Conservation (phyloP, 2,329 filamentous ascomycete species). For the Nemania abortiva region DNA sequence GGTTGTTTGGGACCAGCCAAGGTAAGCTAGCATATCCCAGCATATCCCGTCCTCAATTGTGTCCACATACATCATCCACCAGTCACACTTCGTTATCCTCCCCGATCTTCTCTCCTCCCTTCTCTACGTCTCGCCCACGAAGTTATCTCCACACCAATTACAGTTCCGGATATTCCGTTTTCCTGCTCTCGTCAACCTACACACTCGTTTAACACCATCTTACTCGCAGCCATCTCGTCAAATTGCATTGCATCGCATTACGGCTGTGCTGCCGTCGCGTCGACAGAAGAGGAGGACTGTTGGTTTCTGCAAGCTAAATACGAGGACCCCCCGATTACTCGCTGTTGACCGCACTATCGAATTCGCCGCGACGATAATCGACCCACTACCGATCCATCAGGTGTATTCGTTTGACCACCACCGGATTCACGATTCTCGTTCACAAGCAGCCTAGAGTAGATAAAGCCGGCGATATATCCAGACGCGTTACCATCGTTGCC, state of each 20-base stretch:
- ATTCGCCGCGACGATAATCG: slow-evolving; percentile 14
- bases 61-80: slow-evolving; percentile 31
- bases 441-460: not conserved
- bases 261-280: slow-evolving; percentile 20
- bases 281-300: slow-evolving; percentile 13
- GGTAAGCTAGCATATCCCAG: not conserved
- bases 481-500: not conserved
- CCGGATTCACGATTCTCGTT: not conserved
- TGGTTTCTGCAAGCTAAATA: slow-evolving; percentile 11
- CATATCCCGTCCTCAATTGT: slow-evolving; percentile 12
- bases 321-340: slow-evolving; percentile 11
- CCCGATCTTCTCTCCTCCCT: slow-evolving; percentile 16
- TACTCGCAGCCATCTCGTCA: slow-evolving; percentile 14
- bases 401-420: slow-evolving; percentile 7
- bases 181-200: slow-evolving; percentile 27
- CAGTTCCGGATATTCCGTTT: slow-evolving; percentile 18
- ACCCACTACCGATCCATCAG: slow-evolving; percentile 2
- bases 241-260: slow-evolving; percentile 11
- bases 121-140: slow-evolving; percentile 30
- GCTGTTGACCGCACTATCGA: slow-evolving; percentile 19
- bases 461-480: not conserved
- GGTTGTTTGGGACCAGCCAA: slow-evolving; percentile 2
- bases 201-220: slow-evolving; percentile 35
- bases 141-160: slow-evolving; percentile 34
- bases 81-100: slow-evolving; percentile 28